These are phyloP conservation scores for Mycosphaerella arachidis DNA, from an alignment of 2,329 filamentous ascomycete genomes.

Conservation along the genomic window DNA sequence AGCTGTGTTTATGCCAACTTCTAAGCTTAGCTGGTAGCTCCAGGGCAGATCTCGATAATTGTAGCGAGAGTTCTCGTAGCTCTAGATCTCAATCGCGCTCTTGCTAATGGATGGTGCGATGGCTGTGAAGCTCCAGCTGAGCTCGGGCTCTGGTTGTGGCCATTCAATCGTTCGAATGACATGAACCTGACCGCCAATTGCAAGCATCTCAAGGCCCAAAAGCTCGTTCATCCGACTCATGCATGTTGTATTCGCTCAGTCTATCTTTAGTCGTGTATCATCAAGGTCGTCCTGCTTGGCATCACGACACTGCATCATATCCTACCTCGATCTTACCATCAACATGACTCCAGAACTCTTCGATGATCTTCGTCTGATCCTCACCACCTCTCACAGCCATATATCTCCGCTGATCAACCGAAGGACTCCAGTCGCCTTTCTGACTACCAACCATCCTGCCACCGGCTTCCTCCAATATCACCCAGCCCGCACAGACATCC, in stretches of 20 bases:
- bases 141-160: no score
- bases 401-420: slow-evolving; percentile 56
- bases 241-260: neutral
- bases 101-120: neutral
- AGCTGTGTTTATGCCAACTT: neutral
- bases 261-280: neutral
- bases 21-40: neutral
- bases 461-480: slow-evolving; percentile 68
- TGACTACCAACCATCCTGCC: slow-evolving; percentile 69
- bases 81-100: neutral
- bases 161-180: no score
- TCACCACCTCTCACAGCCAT: slow-evolving; percentile 44
- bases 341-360: slow-evolving; percentile 48
- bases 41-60: neutral
- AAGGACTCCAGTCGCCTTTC: slow-evolving; percentile 62
- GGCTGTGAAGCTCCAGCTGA: neutral
- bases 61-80: neutral
- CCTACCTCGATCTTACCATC: slow-evolving; percentile 44
- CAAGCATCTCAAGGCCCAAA: no score
- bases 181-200: no score
- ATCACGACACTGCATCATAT: slow-evolving; percentile 20
- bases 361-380: slow-evolving; percentile 43
- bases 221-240: no score
- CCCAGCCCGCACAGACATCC: slow-evolving; percentile 81
- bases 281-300: neutral